Evolutionary conservation across 176 grass and related monocot genomes (phyloP), one percentile per base, ranked within the genome.

Genomic region (Guadua angustifolia): DNA sequence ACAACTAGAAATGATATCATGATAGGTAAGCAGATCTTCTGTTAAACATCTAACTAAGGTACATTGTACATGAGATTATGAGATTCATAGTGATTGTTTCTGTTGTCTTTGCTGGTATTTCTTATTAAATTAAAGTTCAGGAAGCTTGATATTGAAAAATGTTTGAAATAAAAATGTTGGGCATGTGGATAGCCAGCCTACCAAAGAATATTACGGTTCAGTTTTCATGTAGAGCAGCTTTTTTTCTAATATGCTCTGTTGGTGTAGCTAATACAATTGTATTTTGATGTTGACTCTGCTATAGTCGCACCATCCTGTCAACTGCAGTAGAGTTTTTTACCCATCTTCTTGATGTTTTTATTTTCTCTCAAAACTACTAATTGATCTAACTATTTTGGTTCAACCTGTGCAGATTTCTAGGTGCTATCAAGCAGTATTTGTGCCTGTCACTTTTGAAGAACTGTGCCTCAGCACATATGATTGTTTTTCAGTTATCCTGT

Each of bases 401-500:
- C 42, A 75, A 88, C 82, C 32, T 83, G 49, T 85, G 81, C 93
- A 99, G 96, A 87, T 99, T 99, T 94, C 89, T 99, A 53, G 96
- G 96, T 76, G 96, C 96, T 73, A 99, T 99, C 85, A 99, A 95
- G 83, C 96, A 99, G 65, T 99, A 95, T 90, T 69, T 99, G 51
- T 99, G 96, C 89, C 71, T 99, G 17, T 99, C 96, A 16, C 91
- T 99, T 69, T 77, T 99, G 85, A 99, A 99, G 93, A 99, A 99
- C 66, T 95, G 91, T 76, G 96, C 93, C 85, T 99, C 96, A 75
- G 86, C 93, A 26, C 93, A 99, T 74, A 92, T 99, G 93, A 94
- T 99, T 90, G 89, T 99, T 87, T 99, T 99, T 87, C 96, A 95
- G 86, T 79, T 99, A 65, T 99, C 96, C 58, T 99, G 96, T 90